Evolutionary conservation across 2,329 filamentous ascomycete genomes (phyloP), one percentile per base, ranked within the genome.

Genomic region (Cercospora janseana): DNA sequence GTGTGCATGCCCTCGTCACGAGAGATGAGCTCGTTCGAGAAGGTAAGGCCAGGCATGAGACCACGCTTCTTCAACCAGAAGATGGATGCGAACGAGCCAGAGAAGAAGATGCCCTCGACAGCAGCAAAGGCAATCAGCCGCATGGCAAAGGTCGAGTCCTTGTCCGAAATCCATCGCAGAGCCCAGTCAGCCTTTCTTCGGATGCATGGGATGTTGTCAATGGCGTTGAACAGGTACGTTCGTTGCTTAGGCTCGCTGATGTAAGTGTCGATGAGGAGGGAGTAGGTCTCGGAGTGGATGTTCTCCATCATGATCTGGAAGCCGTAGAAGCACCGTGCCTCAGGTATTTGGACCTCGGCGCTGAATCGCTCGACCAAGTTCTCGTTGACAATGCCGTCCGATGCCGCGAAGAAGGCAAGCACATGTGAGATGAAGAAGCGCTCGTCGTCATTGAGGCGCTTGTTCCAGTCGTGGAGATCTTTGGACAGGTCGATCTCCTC

Each of bases 291-390:
- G 12, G 93, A 96, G 81, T 98, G 93, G 67, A 98, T 95, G 78
- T 98, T 98, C 81, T 98, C 93, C 88, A 98, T 97, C 93, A 98
- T 98, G 78, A 97, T 97, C 79, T 98, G 93, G 82, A 98, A 98
- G 59, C 93, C 93, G 73, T 98, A 98, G 81, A 98, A 98, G 84
- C 93, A 98, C 66, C 93, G 90, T 59, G 93, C 93, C 76, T 98
- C 93, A 8, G 93, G 92, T 52, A 97, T 85, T 76, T 98, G 93
- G 23, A 98, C 92, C 75, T 98, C 93, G 60, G 82, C 85, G 66
- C 88, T 95, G 83, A 98, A 98, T 58, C 93, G 88, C 82, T 97
- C 91, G 54, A 98, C 85, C 18, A 98, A 80, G 79, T 98, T 98
- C 82, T 98, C 93, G 71, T 98, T 98, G 79, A 98, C 93, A 61